Percentiles rank a stretch among this genome's conserved stretches.
Evolutionary conservation across 768 basidiomycete genomes (phyloP).

Genomic region (Lyophyllum decastes): DNA sequence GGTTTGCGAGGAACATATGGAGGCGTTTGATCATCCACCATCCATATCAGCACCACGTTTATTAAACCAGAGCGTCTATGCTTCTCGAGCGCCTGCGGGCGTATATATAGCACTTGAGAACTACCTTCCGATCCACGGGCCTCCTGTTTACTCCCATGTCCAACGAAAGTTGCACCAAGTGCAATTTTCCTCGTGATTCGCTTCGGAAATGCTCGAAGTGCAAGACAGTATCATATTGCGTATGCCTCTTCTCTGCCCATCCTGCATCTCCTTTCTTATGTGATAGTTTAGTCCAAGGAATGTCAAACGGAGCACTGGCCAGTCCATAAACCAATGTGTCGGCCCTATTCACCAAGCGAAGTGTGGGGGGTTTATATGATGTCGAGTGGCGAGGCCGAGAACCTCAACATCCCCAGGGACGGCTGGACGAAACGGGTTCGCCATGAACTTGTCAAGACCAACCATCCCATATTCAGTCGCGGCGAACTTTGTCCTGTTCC

Average conservation of each 20-base stretch:
- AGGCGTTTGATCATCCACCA: too few species aligned
- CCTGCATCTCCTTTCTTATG: neutral
- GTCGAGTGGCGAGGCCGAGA: neutral
- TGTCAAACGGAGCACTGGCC: constrained; percentile 14
- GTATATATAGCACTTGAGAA: neutral
- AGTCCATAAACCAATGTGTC: constrained; percentile 9
- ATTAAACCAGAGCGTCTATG: too few species aligned
- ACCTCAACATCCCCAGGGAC: neutral
- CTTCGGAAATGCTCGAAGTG: neutral
- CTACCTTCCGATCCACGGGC: neutral
- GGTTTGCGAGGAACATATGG: too few species aligned
- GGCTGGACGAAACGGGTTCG: neutral
- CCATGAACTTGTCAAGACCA: neutral
- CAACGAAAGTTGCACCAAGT: neutral
- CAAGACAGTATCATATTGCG: neutral
- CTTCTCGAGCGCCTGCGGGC: neutral
- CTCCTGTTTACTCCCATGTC: neutral
- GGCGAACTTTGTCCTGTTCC: constrained; percentile 21
- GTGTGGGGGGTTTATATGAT: neutral
- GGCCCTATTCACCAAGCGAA: neutral
- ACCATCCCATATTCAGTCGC: constrained; percentile 13
- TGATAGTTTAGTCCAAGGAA: constrained; percentile 11
- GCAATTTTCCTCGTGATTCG: neutral
- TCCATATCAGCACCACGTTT: too few species aligned
- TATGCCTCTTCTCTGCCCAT: neutral